Evolutionary conservation across 352 stramenopile genomes (phyloP).

Genomic region (Hyaloperonospora arabidopsidis): DNA sequence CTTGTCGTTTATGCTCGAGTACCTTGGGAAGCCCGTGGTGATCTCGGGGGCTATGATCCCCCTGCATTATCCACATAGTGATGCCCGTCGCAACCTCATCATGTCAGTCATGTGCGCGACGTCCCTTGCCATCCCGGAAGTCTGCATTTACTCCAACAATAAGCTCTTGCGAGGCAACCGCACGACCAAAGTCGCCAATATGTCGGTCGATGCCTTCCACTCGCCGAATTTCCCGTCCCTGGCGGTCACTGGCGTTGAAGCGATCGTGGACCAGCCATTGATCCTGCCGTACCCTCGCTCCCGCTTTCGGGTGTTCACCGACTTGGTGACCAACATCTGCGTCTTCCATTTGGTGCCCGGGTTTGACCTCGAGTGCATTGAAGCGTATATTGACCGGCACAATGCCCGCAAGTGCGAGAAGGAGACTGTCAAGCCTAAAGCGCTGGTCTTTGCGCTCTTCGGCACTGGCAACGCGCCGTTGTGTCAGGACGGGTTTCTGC

Average conservation of each 20-base stretch:
- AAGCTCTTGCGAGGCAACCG: conserved; percentile 92
- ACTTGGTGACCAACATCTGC: conserved; percentile 89
- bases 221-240: conserved; percentile 93
- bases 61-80: conserved; percentile 93
- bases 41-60: conserved; percentile 95
- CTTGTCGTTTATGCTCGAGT: conserved; percentile 96
- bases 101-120: conserved; percentile 87
- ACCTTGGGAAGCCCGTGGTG: conserved; percentile 92
- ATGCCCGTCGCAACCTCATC: conserved; percentile 94
- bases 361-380: conserved; percentile 83
- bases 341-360: conserved; percentile 88
- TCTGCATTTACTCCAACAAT: conserved; percentile 95
- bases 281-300: conserved; percentile 84
- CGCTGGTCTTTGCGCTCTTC: conserved; percentile 91
- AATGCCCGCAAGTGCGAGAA: conserved; percentile 33
- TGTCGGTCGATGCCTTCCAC: conserved; percentile 92
- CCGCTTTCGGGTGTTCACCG: conserved; percentile 82
- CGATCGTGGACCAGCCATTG: conserved; percentile 86
- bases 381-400: conserved; percentile 65
- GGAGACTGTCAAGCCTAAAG: conserved; percentile 26
- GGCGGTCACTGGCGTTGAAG: conserved; percentile 89
- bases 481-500: conserved; percentile 82
- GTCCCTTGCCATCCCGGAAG: conserved; percentile 75
- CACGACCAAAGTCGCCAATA: conserved; percentile 93
- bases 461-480: conserved; percentile 92